Base-by-base conservation (phyloP, 371 early-diverging fungal species). In the Syncephalis fuscata region DNA sequence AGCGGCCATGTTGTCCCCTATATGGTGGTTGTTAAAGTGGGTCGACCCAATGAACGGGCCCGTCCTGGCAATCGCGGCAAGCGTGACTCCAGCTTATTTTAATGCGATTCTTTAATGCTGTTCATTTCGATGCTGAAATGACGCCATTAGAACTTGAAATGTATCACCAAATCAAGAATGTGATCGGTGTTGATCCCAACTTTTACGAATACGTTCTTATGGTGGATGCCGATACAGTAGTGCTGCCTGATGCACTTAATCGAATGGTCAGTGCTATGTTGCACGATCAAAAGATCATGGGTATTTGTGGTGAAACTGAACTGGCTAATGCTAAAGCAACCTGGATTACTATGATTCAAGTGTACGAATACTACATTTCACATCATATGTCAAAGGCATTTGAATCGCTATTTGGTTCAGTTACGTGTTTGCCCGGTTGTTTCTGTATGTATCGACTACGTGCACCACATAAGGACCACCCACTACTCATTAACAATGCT, bases 1-100 rank as follows among this genome's bases (percentile, higher is more conserved):
- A 78, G 72, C 52, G 93, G 86, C 9, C 88, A 85, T 44, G 75
- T 82, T 37, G 85, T 94, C 3, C 95, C 97, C 0, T 95, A 88
- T 53, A 68, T 99, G 49, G 89, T 97, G 1, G 73, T 99, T 2
- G 89, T 82, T 64, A 99, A 99, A 73, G 78, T 78, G 40, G 98
- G 98, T 47, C 76, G 73, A 26, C 76, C 82, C 1, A 71, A 71
- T 20, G 87, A 88, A 59, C 71, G 76, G 48, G 69, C 71, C 45
- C 85, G 82, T 59, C 80, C 91, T 9, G 97, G 95, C n/a, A 99
- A 99, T 63, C 73, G 99, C 40, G 99, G 99, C 57, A 99, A 99
- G 73, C 86, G 99, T 58, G 99, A 99, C 70, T 92, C 95, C 99
- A 99, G 72, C 81, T 99, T 64, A 79, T 99, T 48, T 78, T 90